Conservation (phyloP, 2,329 filamentous ascomycete species). For the Arthrobotrys entomopaga region DNA sequence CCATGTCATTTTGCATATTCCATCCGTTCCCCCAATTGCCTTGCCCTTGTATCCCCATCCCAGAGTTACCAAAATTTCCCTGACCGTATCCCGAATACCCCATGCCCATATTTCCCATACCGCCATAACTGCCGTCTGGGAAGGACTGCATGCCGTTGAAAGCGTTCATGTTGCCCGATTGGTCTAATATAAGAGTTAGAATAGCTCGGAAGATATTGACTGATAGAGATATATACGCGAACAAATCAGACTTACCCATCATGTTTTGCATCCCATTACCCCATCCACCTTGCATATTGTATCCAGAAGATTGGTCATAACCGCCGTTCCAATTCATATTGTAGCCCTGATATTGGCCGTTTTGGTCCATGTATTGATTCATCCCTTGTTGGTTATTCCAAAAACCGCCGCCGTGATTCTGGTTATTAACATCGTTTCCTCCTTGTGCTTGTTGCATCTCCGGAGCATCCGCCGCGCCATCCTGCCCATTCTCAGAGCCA, state of each 20-base stretch:
- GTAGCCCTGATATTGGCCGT: constrained; percentile 50
- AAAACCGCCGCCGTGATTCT: constrained; percentile 29
- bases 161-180: constrained; percentile 52
- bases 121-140: constrained; percentile 56
- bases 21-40: constrained; percentile 56
- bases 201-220: background rate
- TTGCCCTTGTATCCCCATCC: constrained; percentile 54
- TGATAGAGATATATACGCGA: background rate
- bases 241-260: constrained; percentile 45
- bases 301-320: constrained; percentile 57
- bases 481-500: constrained; percentile 10
- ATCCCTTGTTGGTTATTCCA: constrained; percentile 50
- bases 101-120: constrained; percentile 56
- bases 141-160: constrained; percentile 55
- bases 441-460: constrained; percentile 28
- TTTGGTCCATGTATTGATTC: constrained; percentile 48
- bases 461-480: constrained; percentile 9
- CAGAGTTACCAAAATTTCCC: constrained; percentile 53
- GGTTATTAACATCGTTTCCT: constrained; percentile 26
- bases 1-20: constrained; percentile 57
- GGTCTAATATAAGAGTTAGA: constrained; percentile 33
- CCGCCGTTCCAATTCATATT: constrained; percentile 49
- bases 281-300: constrained; percentile 57
- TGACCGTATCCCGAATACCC: constrained; percentile 53
- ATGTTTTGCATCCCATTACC: constrained; percentile 53